Base-by-base conservation (phyloP, 495 filamentous ascomycete species). In the Schizothecium vesticola region DNA sequence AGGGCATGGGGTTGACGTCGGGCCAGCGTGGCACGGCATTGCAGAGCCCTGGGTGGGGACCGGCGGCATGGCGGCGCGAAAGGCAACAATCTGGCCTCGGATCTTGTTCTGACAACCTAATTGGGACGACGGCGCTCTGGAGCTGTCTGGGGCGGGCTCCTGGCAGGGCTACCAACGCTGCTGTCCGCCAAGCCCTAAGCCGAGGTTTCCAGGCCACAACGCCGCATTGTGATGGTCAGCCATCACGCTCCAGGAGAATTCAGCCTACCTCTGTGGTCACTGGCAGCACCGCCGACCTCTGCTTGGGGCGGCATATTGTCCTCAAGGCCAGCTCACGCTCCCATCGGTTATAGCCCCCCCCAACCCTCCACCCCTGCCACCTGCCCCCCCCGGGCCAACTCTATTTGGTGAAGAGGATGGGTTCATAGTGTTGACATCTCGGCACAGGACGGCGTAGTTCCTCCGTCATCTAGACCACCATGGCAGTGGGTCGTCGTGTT, bases 71-170 rank as follows among this genome's bases (percentile, higher is more conserved):
- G 28, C 63, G 66, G 57, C 59, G 36, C 66, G 33, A 29, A 61
- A 33, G 25, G 36, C 59, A 68, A 63, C 43, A 68, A 68, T 67
- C 26, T 67, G 25, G 65, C 56, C 36, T 67, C 56, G 61, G 55
- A 51, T 56, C 36, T 68, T 64, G 31, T 68, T 59, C 67, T 68
- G 67, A 57, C 67, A 43, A 59, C 67, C 67, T 64, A 69, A 69
- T 69, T 64, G 33, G 67, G 67, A 69, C 67, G 33, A 64, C 61
- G 67, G 43, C 55, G 43, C 60, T 57, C 64, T 24, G 64, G 43
- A 51, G 36, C 16, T 59, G 56, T n/a, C 29, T 21, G 25, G 26
- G 26, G 63, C 22, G 51, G n/a, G 43, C 25, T 25, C 61, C 21
- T 8, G 62, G 12, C 12, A 23, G 9, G 51, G 21, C 55, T 22